These are phyloP conservation scores for Alternaria tenuissima DNA, from an alignment of 2,329 filamentous ascomycete genomes.

Conservation along the genomic window DNA sequence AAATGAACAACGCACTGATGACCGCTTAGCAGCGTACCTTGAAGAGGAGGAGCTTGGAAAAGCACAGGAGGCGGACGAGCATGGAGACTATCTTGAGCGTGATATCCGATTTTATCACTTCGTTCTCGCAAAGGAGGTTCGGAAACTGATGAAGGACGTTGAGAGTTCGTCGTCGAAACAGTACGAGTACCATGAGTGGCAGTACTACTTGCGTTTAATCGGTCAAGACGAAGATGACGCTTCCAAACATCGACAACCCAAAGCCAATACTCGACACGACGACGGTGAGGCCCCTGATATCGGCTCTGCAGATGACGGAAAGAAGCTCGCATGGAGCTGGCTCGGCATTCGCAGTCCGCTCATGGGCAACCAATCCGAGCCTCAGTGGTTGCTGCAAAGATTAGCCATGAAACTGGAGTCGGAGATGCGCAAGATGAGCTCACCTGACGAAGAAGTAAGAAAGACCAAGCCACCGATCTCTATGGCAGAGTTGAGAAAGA, in stretches of 20 bases:
- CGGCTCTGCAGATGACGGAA: slow-evolving; percentile 42
- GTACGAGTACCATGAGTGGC: slow-evolving; percentile 52
- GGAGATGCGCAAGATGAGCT: slow-evolving; percentile 45
- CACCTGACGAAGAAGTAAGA: slow-evolving; percentile 19
- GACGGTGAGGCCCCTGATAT: slow-evolving; percentile 38
- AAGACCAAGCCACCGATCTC: slow-evolving; percentile 45
- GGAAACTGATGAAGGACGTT: slow-evolving; percentile 55
- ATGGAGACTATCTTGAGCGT: slow-evolving; percentile 55
- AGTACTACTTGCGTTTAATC: slow-evolving; percentile 49
- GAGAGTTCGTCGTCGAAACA: slow-evolving; percentile 50
- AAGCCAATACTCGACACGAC: slow-evolving; percentile 27
- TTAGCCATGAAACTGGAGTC: slow-evolving; percentile 64
- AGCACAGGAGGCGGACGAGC: slow-evolving; percentile 52
- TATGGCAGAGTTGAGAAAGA: slow-evolving; percentile 36
- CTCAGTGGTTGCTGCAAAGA: slow-evolving; percentile 76
- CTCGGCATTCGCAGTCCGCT: slow-evolving; percentile 73
- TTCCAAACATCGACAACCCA: slow-evolving; percentile 46
- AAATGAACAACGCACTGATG: slow-evolving; percentile 29
- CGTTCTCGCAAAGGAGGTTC: slow-evolving; percentile 56
- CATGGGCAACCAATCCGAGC: slow-evolving; percentile 73
- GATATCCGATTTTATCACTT: slow-evolving; percentile 63
- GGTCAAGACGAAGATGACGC: slow-evolving; percentile 53
- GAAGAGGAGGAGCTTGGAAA: slow-evolving; percentile 53
- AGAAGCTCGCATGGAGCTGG: slow-evolving; percentile 76
- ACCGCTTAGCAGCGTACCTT: slow-evolving; percentile 50